Percentiles rank a stretch among this genome's conserved stretches.
Evolutionary conservation across 345 rosid genomes (phyloP).

Genomic region (Eucalyptus shirleyi): DNA sequence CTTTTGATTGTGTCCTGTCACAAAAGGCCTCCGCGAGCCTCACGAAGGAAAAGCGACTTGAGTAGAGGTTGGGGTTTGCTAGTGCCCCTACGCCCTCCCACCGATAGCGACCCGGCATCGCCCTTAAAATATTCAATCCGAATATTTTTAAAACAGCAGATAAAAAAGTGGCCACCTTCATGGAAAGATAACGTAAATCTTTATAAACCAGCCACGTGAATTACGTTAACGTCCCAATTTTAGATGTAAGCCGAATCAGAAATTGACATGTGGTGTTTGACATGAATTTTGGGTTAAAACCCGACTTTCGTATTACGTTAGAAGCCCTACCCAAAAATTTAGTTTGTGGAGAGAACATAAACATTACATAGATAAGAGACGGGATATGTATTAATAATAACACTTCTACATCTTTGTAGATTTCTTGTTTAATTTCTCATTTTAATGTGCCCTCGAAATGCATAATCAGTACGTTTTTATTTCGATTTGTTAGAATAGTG

Average conservation of each 20-base stretch:
- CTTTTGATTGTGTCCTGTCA: not conserved
- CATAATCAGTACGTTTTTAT: not conserved
- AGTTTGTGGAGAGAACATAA: not conserved
- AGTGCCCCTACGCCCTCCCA: not conserved
- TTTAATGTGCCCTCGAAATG: not conserved
- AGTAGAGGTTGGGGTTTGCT: not conserved
- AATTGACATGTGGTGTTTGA: not conserved
- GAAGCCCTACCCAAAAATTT: accelerated
- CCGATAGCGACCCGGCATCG: not conserved
- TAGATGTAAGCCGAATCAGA: not conserved
- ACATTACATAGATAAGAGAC: not conserved
- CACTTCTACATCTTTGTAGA: not conserved
- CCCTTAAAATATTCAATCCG: not conserved
- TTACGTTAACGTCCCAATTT: not conserved
- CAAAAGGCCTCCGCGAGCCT: not conserved
- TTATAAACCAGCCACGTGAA: not conserved
- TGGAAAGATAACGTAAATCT: not conserved
- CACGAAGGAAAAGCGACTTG: not conserved
- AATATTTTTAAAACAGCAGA: not conserved
- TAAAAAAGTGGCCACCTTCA: not conserved
- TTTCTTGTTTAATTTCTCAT: not conserved
- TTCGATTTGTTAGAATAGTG: not conserved
- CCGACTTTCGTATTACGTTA: accelerated
- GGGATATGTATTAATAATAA: accelerated
- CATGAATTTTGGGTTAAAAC: not conserved